These are phyloP conservation scores for Backusella parvicylindrica DNA, from an alignment of 192 early-diverging fungal species.

Conservation along the genomic window DNA sequence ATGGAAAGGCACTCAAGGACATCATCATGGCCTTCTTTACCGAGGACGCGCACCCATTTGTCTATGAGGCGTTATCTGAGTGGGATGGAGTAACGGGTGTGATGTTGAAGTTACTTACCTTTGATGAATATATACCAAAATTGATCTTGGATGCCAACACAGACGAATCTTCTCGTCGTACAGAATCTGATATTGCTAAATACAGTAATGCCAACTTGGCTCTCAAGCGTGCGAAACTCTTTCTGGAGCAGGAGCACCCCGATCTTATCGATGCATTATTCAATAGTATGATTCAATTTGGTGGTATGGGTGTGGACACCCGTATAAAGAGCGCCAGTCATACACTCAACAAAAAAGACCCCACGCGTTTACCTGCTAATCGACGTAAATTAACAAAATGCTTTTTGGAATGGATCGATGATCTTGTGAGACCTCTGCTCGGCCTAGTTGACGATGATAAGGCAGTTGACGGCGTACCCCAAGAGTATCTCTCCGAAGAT, in stretches of 20 bases:
- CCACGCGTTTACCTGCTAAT: not conserved
- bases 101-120: constrained; percentile 18
- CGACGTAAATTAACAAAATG: constrained; percentile 14
- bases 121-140: constrained; percentile 21
- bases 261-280: constrained; percentile 14
- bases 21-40: not conserved
- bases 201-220: not conserved
- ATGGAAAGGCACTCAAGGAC: constrained; percentile 11
- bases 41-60: not conserved
- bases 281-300: not conserved
- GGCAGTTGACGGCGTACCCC: not conserved
- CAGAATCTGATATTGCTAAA: constrained; percentile 5
- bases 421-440: constrained; percentile 22
- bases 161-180: constrained; percentile 4
- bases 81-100: constrained; percentile 14
- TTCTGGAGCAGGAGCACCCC: not conserved
- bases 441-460: constrained; percentile 10
- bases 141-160: constrained; percentile 14
- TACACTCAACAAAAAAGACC: constrained; percentile 11
- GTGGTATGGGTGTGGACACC: not conserved
- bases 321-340: not conserved
- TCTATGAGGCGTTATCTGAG: constrained; percentile 12
- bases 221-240: constrained; percentile 8
- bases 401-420: constrained; percentile 32
- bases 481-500: constrained; percentile 3